Percentiles rank a stretch among this genome's conserved stretches.
Conservation (phyloP, 2,329 filamentous ascomycete species). For the Epichloe festucae region DNA sequence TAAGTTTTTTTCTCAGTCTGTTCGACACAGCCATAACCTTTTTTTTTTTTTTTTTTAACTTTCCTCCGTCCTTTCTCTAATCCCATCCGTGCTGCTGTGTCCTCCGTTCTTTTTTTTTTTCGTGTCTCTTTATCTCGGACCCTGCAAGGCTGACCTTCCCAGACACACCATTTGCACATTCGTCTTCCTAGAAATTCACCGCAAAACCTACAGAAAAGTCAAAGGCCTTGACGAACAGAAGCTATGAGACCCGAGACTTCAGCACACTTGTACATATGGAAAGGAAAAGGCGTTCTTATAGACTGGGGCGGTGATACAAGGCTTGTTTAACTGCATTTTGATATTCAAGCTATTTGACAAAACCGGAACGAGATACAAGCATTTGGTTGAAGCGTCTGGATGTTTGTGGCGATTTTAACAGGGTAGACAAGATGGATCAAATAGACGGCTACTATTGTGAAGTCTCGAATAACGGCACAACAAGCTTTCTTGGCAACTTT, state of each 20-base stretch:
- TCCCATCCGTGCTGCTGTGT: too few relatives aligned
- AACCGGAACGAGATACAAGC: neutral
- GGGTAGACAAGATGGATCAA: too few relatives aligned
- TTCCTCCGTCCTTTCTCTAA: neutral
- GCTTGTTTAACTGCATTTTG: neutral
- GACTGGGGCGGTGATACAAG: neutral
- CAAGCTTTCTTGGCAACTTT: too few relatives aligned
- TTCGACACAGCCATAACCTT: neutral
- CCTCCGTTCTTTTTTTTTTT: neutral
- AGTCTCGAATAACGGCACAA: too few relatives aligned
- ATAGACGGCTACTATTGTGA: too few relatives aligned
- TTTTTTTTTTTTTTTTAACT: neutral
- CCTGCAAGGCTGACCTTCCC: neutral
- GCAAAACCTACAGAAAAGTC: conserved; percentile 55
- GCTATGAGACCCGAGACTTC: conserved; percentile 9
- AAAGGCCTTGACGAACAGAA: conserved; percentile 23
- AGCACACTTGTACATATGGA: neutral
- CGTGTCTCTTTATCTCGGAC: too few relatives aligned
- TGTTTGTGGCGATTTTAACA: too few relatives aligned
- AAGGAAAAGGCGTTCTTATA: neutral
- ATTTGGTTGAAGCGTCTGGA: neutral
- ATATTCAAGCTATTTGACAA: neutral
- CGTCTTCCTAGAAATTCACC: conserved; percentile 75
- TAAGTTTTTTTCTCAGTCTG: conserved; percentile 23
- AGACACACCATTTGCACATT: conserved; percentile 80